Evolutionary conservation across 108 stramenopile genomes (phyloP).

Genomic region (Nitzschia inconspicua): DNA sequence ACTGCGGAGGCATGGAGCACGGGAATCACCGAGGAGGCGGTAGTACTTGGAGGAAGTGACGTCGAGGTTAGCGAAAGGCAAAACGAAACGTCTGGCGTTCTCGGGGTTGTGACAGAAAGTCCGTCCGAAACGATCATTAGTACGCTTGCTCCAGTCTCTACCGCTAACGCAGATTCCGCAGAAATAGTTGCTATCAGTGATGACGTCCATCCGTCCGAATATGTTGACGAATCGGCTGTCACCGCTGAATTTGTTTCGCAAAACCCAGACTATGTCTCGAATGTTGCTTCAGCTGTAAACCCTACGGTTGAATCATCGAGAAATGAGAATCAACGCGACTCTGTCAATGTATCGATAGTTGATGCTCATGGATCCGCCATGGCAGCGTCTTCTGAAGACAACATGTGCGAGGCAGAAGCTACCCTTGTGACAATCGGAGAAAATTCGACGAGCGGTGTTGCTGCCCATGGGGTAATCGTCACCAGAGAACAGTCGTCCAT

Average conservation of each 20-base stretch:
- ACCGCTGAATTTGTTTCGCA: conserved; percentile 4
- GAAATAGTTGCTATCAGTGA: conserved; percentile 40
- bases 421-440: conserved; percentile 8
- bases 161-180: conserved; percentile 5
- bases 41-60: conserved; percentile 12
- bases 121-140: background rate
- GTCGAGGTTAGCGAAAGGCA: background rate
- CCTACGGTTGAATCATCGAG: too few relatives aligned
- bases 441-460: too few relatives aligned
- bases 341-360: background rate
- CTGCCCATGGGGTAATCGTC: too few relatives aligned
- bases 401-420: background rate
- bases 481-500: too few relatives aligned
- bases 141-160: too few relatives aligned
- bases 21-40: conserved; percentile 12
- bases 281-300: background rate
- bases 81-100: too few relatives aligned
- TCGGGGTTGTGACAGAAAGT: background rate
- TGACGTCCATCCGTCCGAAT: conserved; percentile 34
- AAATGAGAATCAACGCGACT: too few relatives aligned
- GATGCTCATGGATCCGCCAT: background rate
- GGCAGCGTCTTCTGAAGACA: background rate
- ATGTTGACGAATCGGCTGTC: conserved; percentile 5
- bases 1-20: conserved; percentile 13
- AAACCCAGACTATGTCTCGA: background rate